These are phyloP conservation scores for Aspergillus baeticus DNA, from an alignment of 495 filamentous ascomycete genomes.

Conservation along the genomic window DNA sequence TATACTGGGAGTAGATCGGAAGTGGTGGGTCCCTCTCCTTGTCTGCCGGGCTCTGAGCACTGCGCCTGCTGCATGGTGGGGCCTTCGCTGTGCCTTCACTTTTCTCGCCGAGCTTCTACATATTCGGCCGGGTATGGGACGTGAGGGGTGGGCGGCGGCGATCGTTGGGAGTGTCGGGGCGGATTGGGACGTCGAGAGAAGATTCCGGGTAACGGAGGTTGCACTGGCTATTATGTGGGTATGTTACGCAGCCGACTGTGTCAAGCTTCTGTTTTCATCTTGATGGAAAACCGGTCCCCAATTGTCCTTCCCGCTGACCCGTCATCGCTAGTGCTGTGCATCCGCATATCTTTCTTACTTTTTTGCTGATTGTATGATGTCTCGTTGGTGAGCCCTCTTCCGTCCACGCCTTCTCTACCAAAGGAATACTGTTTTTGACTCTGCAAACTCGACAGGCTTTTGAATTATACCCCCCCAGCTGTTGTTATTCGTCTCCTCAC, in stretches of 20 bases:
- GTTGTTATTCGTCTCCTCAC: slow-evolving; percentile 82
- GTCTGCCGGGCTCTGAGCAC: slow-evolving; percentile 61
- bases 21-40: slow-evolving; percentile 62
- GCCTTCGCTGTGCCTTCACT: slow-evolving; percentile 58
- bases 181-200: slow-evolving; percentile 53
- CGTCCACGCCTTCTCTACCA: no score
- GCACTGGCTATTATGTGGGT: slow-evolving; percentile 83
- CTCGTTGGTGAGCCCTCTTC: slow-evolving; percentile 64
- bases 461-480: slow-evolving; percentile 83
- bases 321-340: slow-evolving; percentile 63
- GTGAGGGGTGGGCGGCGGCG: slow-evolving; percentile 45
- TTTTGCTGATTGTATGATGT: slow-evolving; percentile 92
- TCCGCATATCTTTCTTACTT: slow-evolving; percentile 86
- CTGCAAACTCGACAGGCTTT: slow-evolving; percentile 53
- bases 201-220: slow-evolving; percentile 71
- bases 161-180: slow-evolving; percentile 46
- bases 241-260: slow-evolving; percentile 30
- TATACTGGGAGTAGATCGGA: slow-evolving; percentile 59
- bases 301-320: background rate
- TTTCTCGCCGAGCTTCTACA: slow-evolving; percentile 56
- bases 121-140: slow-evolving; percentile 46
- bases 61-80: slow-evolving; percentile 60
- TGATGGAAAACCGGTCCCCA: background rate
- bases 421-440: background rate
- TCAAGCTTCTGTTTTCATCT: background rate